Conservation (phyloP, 108 stramenopile genomes). For the Skeletonema potamos region DNA sequence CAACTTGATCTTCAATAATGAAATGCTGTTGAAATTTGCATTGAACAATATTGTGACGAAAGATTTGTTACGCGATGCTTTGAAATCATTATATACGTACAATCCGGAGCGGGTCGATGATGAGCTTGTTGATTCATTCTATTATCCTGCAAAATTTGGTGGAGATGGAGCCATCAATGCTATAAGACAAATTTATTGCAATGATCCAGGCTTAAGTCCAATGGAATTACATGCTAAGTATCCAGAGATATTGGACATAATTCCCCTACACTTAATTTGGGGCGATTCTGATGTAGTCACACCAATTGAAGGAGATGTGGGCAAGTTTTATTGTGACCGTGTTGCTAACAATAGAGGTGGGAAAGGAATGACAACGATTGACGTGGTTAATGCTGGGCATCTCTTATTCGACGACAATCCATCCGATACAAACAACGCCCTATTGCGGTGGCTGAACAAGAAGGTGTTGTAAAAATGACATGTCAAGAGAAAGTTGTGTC, state of each 20-base stretch:
- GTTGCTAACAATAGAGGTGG: slow-evolving; percentile 46
- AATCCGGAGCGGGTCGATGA: slow-evolving; percentile 51
- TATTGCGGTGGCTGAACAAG: slow-evolving; percentile 57
- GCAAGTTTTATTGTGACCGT: slow-evolving; percentile 54
- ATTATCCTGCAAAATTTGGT: slow-evolving; percentile 47
- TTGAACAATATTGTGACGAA: slow-evolving; percentile 56
- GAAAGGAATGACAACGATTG: slow-evolving; percentile 29
- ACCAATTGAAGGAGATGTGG: slow-evolving; percentile 54
- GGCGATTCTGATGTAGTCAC: slow-evolving; percentile 56
- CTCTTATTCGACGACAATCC: slow-evolving; percentile 70
- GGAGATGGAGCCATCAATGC: slow-evolving; percentile 52
- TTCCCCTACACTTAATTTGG: slow-evolving; percentile 70
- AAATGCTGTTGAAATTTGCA: slow-evolving; percentile 41
- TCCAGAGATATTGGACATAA: slow-evolving; percentile 15
- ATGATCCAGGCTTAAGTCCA: slow-evolving; percentile 62
- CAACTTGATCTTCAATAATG: slow-evolving; percentile 54
- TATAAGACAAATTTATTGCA: slow-evolving; percentile 64
- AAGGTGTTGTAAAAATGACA: slow-evolving; percentile 14
- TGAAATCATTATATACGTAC: slow-evolving; percentile 44
- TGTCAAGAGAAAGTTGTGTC: too few relatives aligned
- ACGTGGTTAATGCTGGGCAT: slow-evolving; percentile 55
- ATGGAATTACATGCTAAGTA: slow-evolving; percentile 59
- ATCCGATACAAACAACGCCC: slow-evolving; percentile 36
- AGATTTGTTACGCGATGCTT: slow-evolving; percentile 49
- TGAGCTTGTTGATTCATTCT: slow-evolving; percentile 67